Evolutionary conservation across 2,329 filamentous ascomycete genomes (phyloP), one percentile per base, ranked within the genome.

Genomic region (Diaporthe nobilis): DNA sequence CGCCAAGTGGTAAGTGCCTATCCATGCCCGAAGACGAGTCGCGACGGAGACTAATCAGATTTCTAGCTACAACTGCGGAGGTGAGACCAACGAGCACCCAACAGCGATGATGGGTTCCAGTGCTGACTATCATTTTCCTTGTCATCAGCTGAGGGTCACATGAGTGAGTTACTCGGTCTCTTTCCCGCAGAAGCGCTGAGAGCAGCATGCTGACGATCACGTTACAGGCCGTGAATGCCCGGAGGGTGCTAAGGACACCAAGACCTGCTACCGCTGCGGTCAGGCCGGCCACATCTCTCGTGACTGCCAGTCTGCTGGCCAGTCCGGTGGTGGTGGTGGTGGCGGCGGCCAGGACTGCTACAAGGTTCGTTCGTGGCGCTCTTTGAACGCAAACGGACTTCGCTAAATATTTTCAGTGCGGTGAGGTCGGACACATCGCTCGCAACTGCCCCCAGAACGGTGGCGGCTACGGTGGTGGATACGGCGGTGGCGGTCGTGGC

Each of bases 351-450:
- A 84, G 80, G 94, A 98, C 87, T 98, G 95, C 92, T 98, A 98
- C 92, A 98, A 98, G 89, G 90, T 87, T 53, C 15, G 49, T 49
- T 63, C 7, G 12, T n/a, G 47, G 22, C 2, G 25, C 22, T 5
- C 31, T 73, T 7, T 13, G 15, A 31, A 37, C 8, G 47, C 28
- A n/a, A 10, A 67, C 75, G 31, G 34, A 39, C 42, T 57, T 75
- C 37, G 71, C 76, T 77, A 58, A 80, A 5, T 2, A 39, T 57
- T 74, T 37, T 75, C 31, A 92, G 93, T 99, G 97, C 87, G 96
- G 96, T 78, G 94, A 98, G 89, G 90, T 95, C 80, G 97, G 97
- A 77, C 97, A 98, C 90, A 98, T 98, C 85, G 96, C 97, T 81
- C 95, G 94, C 81, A 95, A 95, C 90, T 97, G 94, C 92, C 89